phyloP scores from a whole-genome alignment of 345 rosid genomes.

The Erucastrum elatum region DNA sequence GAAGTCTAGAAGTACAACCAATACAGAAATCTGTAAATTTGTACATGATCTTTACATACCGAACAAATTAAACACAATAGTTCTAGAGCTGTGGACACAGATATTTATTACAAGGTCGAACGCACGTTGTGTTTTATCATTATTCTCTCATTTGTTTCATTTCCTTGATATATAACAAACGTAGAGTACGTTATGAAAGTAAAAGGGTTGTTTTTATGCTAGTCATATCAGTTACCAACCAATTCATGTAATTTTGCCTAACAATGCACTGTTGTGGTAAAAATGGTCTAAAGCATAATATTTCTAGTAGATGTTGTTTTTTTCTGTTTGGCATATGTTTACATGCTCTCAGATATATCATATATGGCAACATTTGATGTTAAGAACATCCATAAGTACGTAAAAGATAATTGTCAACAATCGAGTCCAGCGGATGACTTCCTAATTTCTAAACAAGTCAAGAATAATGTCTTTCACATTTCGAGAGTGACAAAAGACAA shows the following conservation, averaged over 20 bases:
- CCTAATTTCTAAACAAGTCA: background rate
- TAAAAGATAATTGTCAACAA: background rate
- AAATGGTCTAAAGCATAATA: background rate
- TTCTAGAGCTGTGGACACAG: background rate
- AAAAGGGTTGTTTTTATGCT: background rate
- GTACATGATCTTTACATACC: background rate
- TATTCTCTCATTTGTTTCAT: background rate
- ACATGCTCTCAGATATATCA: slow-evolving; percentile 36
- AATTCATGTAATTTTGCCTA: background rate
- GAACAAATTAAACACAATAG: background rate
- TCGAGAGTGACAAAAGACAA: background rate
- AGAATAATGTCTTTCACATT: background rate
- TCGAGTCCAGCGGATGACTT: background rate
- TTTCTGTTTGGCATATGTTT: background rate
- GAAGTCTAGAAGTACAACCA: background rate
- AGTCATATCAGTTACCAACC: background rate
- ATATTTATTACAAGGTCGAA: background rate
- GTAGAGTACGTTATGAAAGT: background rate
- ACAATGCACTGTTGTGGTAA: background rate
- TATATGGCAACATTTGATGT: slow-evolving; percentile 31
- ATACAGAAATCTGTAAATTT: background rate
- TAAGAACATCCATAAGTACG: background rate
- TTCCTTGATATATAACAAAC: background rate
- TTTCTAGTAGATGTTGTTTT: background rate
- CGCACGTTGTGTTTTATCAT: background rate